Evolutionary conservation across 257 asterid species (phyloP), one percentile per base, ranked within the genome.

Genomic region (Petrea volubilis): DNA sequence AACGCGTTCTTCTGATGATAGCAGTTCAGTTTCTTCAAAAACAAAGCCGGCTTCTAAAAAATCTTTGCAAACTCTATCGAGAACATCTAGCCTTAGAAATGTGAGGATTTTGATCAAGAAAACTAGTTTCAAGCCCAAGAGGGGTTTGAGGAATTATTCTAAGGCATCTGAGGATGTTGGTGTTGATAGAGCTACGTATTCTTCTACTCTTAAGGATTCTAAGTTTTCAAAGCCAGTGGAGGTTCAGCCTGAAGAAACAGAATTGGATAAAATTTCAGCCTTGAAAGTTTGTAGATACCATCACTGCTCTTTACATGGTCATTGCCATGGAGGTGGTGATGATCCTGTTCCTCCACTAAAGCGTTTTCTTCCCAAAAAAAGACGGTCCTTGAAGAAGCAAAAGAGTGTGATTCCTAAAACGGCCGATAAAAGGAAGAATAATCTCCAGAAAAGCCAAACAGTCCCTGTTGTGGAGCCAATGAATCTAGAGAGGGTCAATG

Each of bases 291-390:
- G 98, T 76, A 80, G 90, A 14, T 91, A 94, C 79, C 96, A 87
- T 78, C 98, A 87, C 20, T 94, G 98, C 85, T 94, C 97, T 61
- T 80, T 94, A 23, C 86, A 94, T 44, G 96, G 96, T 15, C 89
- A 83, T 57, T 78, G 84, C 71, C 85, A 70, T 25, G 89, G 73
- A 14, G 44, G 74, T 50, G 80, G 80, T 33, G 88, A 75, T 11
- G 88, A 74, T 14, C 64, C 84, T 1, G 73, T 44, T 17, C 77
- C 86, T 10, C 78, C 77, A 14, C 59, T 71, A n/a, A 85, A 86
- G 83, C 85, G 64, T 33, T 81, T 79, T 27, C 44, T 79, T 46
- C 74, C 71, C 70, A 80, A 71, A 70, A 84, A 77, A 64, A 78
- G 82, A 49, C 78, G 64, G 71, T 61, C 82, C n/a, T 3, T 78